These are phyloP conservation scores for Laguncularia racemosa DNA, from an alignment of 345 rosid species.

Conservation along the genomic window DNA sequence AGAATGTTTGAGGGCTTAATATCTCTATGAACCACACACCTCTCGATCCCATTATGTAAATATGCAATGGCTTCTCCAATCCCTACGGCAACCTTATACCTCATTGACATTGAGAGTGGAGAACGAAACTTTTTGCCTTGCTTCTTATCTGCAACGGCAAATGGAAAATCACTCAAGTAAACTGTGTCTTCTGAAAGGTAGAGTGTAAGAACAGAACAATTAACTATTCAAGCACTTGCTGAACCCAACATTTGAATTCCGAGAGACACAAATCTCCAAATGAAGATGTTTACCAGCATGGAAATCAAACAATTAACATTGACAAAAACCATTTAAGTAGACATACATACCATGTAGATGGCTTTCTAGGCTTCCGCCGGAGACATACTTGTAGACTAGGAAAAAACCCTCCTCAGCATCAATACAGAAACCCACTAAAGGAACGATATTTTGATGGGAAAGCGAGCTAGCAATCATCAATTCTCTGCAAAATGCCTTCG, in stretches of 20 bases:
- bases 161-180: not conserved
- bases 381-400: slow-evolving; percentile 85
- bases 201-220: too few species aligned
- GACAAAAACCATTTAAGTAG: not conserved
- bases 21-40: slow-evolving; percentile 93
- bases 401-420: slow-evolving; percentile 84
- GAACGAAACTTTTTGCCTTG: slow-evolving; percentile 32
- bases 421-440: slow-evolving; percentile 84
- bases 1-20: slow-evolving; percentile 92
- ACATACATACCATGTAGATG: slow-evolving; percentile 68
- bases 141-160: slow-evolving; percentile 46
- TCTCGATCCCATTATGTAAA: slow-evolving; percentile 75
- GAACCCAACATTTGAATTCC: not conserved
- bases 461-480: slow-evolving; percentile 97
- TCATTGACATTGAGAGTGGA: slow-evolving; percentile 58
- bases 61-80: slow-evolving; percentile 73
- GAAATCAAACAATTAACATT: too few species aligned
- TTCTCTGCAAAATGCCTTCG: slow-evolving; percentile 93
- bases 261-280: too few species aligned
- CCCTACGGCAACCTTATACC: slow-evolving; percentile 78
- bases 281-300: too few species aligned
- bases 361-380: slow-evolving; percentile 84
- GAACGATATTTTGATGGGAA: slow-evolving; percentile 56
- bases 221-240: too few species aligned
- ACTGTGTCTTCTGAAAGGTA: too few species aligned